Conservation (phyloP, 805 yeast genomes). For the Candida pini region DNA sequence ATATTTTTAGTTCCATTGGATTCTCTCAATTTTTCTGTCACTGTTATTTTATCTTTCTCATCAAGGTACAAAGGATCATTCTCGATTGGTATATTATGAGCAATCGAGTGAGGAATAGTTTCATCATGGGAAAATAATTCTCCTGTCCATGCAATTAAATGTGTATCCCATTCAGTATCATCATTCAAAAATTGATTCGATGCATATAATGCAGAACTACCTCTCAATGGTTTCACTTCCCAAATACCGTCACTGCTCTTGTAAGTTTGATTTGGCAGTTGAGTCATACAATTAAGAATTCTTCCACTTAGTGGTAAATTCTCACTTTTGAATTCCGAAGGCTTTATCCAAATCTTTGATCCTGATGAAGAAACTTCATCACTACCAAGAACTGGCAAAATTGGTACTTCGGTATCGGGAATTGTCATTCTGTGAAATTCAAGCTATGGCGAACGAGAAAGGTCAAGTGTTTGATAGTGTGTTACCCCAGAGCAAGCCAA, state of each 20-base stretch:
- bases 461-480: too few relatives aligned
- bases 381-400: too few relatives aligned
- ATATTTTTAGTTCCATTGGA: conserved; percentile 46
- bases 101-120: conserved; percentile 21
- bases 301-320: conserved; percentile 53
- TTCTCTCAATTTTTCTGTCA: conserved; percentile 42
- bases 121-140: conserved; percentile 46
- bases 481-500: too few relatives aligned
- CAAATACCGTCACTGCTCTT: conserved; percentile 38
- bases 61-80: conserved; percentile 60
- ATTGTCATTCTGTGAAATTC: too few relatives aligned
- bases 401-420: too few relatives aligned
- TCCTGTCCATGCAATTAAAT: conserved; percentile 93
- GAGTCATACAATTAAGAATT: conserved; percentile 60
- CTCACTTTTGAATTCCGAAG: conserved; percentile 16
- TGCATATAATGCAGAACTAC: conserved; percentile 80
- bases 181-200: conserved; percentile 59
- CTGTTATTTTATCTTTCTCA: conserved; percentile 45
- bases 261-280: conserved; percentile 57
- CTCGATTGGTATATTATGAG: conserved; percentile 25
- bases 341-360: conserved; percentile 3
- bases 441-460: too few relatives aligned
- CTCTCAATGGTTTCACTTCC: conserved; percentile 63
- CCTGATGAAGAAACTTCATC: too few relatives aligned
- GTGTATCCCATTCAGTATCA: conserved; percentile 79